Conservation (phyloP, 306 rosid genomes). For the Cicer bijugum region DNA sequence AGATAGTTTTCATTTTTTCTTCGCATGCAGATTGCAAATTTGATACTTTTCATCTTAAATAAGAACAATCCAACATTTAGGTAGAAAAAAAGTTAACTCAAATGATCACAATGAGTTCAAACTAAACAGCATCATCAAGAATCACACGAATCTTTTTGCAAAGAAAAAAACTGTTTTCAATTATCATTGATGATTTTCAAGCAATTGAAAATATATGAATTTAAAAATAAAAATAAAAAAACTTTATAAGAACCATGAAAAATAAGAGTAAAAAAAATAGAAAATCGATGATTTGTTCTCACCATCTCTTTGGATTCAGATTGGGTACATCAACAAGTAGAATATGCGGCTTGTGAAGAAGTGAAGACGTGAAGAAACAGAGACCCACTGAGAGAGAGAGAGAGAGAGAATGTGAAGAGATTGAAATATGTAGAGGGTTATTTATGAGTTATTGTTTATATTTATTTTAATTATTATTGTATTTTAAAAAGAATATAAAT, state of each 20-base stretch:
- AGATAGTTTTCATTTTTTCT: not conserved
- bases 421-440: conserved; percentile 29
- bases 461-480: not conserved
- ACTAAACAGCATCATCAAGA: conserved; percentile 33
- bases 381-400: conserved; percentile 45
- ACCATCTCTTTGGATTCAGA: conserved; percentile 58
- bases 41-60: conserved; percentile 1
- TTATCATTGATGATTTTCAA: conserved; percentile 36
- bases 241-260: conserved; percentile 8
- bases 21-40: conserved; percentile 31
- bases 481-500: not conserved
- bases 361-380: conserved; percentile 20
- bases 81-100: conserved; percentile 14
- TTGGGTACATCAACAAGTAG: conserved; percentile 37
- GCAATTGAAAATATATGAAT: conserved; percentile 19
- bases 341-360: conserved; percentile 47
- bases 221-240: conserved; percentile 6
- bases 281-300: conserved; percentile 24
- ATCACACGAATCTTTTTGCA: conserved; percentile 10
- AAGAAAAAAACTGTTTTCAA: not conserved
- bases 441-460: not conserved
- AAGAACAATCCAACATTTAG: conserved; percentile 5
- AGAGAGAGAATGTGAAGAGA: conserved; percentile 26
- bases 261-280: not conserved
- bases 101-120: conserved; percentile 10